Evolutionary conservation across 129 eudicot species (phyloP).

Genomic region (Flaveria robusta): DNA sequence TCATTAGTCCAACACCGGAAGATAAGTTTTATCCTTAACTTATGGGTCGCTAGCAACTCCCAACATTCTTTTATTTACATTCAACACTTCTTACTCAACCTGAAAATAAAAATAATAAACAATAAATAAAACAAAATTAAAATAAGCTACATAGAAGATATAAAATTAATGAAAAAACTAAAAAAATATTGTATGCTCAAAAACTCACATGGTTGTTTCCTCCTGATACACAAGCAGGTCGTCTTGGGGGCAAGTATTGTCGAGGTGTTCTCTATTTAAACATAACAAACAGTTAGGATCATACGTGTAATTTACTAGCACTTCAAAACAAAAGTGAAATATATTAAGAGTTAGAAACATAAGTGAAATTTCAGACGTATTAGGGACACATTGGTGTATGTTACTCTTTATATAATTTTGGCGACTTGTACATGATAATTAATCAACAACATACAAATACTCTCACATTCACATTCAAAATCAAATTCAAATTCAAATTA

Average conservation of each 20-base stretch:
- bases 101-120: background rate
- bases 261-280: conserved; percentile 73
- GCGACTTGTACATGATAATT: no score
- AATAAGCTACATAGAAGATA: background rate
- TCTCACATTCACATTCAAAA: no score
- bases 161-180: background rate
- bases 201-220: conserved; percentile 41
- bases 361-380: no score
- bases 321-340: no score
- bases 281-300: background rate
- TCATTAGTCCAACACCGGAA: conserved; percentile 24
- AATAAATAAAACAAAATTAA: background rate
- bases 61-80: conserved; percentile 18
- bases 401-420: no score
- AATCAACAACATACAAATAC: no score
- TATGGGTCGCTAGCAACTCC: conserved; percentile 20
- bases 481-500: no score
- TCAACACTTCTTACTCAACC: conserved; percentile 35
- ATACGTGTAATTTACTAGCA: no score
- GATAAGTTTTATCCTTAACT: conserved; percentile 19
- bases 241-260: conserved; percentile 79
- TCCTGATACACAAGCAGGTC: conserved; percentile 79
- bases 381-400: no score
- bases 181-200: background rate
- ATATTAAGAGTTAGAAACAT: no score